Conservation (phyloP, 1,139 yeast species). For the Chernovozyma aurita region DNA sequence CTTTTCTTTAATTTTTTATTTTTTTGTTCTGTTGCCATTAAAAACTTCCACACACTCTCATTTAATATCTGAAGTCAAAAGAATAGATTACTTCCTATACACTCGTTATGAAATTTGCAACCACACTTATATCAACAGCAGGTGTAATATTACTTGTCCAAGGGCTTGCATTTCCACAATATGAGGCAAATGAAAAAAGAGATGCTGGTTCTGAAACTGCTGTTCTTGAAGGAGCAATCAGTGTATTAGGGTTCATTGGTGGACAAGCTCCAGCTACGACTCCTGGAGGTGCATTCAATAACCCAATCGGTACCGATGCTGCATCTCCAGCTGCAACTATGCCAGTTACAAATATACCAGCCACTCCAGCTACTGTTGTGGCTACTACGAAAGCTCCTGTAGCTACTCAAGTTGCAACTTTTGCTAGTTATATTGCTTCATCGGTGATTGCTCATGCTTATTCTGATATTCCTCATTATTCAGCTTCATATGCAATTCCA, state of each 20-base stretch:
- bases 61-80: too few species aligned
- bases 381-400: not conserved
- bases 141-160: not conserved
- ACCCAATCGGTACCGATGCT: not conserved
- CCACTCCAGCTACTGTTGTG: too few species aligned
- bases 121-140: not conserved
- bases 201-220: slow-evolving; percentile 1
- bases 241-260: not conserved
- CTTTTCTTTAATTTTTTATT: too few species aligned
- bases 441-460: not conserved
- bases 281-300: not conserved
- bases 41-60: too few species aligned
- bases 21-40: too few species aligned
- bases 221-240: not conserved
- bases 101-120: slow-evolving; percentile 1
- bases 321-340: not conserved
- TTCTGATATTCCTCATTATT: not conserved
- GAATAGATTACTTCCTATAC: too few species aligned
- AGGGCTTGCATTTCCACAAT: not conserved
- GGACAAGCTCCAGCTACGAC: not conserved
- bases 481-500: not conserved
- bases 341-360: too few species aligned
- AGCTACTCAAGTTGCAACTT: not conserved
- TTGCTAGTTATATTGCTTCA: not conserved
- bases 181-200: not conserved